Conservation (phyloP, 2,329 filamentous ascomycete genomes). For the Neopestalotiopsis sp. region DNA sequence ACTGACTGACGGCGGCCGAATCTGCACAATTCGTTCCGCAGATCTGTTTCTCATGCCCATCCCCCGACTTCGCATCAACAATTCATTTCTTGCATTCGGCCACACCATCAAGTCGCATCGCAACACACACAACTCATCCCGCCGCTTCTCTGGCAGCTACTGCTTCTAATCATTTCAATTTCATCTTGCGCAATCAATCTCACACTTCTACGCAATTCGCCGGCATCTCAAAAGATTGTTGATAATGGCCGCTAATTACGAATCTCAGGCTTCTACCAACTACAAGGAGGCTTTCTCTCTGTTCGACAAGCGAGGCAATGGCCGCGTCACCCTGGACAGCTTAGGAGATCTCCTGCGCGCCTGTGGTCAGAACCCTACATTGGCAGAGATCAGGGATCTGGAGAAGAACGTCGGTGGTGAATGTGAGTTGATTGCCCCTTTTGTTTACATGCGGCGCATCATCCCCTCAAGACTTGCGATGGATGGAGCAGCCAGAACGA, state of each 20-base stretch:
- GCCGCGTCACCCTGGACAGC: slow-evolving; percentile 83
- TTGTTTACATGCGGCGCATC: slow-evolving; percentile 14
- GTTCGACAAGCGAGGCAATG: slow-evolving; percentile 98
- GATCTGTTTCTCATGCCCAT: background rate
- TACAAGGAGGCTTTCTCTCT: slow-evolving; percentile 99
- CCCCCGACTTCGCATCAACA: background rate
- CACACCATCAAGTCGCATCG: background rate
- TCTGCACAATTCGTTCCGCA: slow-evolving; percentile 3
- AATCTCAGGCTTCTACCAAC: slow-evolving; percentile 79
- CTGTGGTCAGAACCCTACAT: slow-evolving; percentile 96
- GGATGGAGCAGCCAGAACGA: background rate
- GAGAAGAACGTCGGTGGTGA: slow-evolving; percentile 89
- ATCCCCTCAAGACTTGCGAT: background rate
- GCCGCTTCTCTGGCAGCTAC: background rate
- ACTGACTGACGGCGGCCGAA: slow-evolving; percentile 14
- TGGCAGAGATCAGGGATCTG: slow-evolving; percentile 89
- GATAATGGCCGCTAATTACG: slow-evolving; percentile 37
- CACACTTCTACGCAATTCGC: background rate
- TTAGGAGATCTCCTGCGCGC: slow-evolving; percentile 94
- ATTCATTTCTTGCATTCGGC: background rate
- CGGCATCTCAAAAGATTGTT: background rate
- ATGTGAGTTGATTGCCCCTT: slow-evolving; percentile 66
- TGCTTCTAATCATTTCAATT: background rate
- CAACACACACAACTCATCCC: background rate
- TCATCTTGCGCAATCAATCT: background rate